phyloP scores from a whole-genome alignment of 2,329 filamentous ascomycete species.

The Paraphoma chrysanthemicola region DNA sequence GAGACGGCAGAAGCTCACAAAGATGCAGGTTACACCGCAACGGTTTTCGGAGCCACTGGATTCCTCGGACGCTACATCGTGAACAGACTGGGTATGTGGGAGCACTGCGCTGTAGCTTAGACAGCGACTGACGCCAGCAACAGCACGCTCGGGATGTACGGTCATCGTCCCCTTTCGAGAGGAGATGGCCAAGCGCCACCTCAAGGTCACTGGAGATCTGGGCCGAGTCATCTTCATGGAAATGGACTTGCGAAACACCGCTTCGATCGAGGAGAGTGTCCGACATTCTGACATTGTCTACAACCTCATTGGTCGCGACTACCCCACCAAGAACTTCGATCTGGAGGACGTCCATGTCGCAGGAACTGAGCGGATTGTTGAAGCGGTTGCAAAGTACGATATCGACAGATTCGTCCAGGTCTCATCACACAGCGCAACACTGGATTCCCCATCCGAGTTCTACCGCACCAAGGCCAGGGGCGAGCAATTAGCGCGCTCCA shows the following conservation, averaged over 20 bases:
- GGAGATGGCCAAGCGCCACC: conserved; percentile 96
- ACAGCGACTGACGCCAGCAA: not conserved
- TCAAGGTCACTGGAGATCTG: conserved; percentile 95
- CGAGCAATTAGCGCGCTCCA: conserved; percentile 82
- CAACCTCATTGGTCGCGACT: conserved; percentile 92
- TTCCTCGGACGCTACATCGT: conserved; percentile 97
- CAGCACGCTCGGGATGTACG: conserved; percentile 91
- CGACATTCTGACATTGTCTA: conserved; percentile 97
- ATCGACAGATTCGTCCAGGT: conserved; percentile 96
- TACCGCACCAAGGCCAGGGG: conserved; percentile 88
- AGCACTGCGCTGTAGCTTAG: no score
- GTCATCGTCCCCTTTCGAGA: conserved; percentile 94
- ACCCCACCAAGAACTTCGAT: conserved; percentile 97
- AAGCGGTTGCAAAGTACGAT: conserved; percentile 97
- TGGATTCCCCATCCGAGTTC: conserved; percentile 84
- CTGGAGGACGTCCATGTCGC: conserved; percentile 93
- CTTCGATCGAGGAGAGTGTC: conserved; percentile 95
- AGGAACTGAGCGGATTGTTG: conserved; percentile 87
- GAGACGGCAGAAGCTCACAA: conserved; percentile 37
- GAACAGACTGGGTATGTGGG: conserved; percentile 79
- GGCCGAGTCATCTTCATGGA: conserved; percentile 90
- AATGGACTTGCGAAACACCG: conserved; percentile 92
- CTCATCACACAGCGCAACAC: conserved; percentile 89
- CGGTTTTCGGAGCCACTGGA: conserved; percentile 96
- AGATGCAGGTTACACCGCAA: conserved; percentile 83